Evolutionary conservation across 306 rosid genomes (phyloP), one percentile per base, ranked within the genome.

Genomic region (Prunus mira): DNA sequence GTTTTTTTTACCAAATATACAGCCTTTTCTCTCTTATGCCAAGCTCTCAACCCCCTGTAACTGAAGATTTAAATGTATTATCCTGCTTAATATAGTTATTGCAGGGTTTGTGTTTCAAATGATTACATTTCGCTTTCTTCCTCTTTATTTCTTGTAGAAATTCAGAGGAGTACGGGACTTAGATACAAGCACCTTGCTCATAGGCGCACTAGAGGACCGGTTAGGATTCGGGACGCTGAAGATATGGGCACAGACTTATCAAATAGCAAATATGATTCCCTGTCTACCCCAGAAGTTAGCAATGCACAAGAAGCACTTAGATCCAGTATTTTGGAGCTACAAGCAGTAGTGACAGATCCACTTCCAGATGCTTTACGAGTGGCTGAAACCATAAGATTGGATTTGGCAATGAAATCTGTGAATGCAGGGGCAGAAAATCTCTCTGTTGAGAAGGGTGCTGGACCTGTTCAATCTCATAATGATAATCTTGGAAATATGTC

Each of bases 281-380:
- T 81, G 58, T 65, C 80, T 66, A 82, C 84, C 76, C 22, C 83
- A 76, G 90, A 88, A 58, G 89, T 84, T 55, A 73, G 58, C 18
- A 81, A 72, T 77, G 84, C 80, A n/a, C 89, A 52, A 65, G 87
- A 92, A 78, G 89, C 96, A 69, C 90, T 95, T 41, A 85, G 50
- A 80, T 83, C 80, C 47, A 92, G 99, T 84, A 72, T 82, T 71
- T 66, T 65, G 71, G 96, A 89, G 81, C 64, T 92, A 71, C 79
- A 67, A 67, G 85, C 85, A 25, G 76, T 71, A 78, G 93, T 92
- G 67, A 86, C 72, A 7, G 97, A 95, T 77, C 97, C 97, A 70
- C 97, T 95, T 83, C 93, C 96, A 2, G 87, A 79, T 66, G 90
- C 91, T 10, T 76, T 95, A 69, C 86, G 22, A 10, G 32, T 30